phyloP scores from a whole-genome alignment of 2,329 filamentous ascomycete genomes.

The Didymellaceae sp. region DNA sequence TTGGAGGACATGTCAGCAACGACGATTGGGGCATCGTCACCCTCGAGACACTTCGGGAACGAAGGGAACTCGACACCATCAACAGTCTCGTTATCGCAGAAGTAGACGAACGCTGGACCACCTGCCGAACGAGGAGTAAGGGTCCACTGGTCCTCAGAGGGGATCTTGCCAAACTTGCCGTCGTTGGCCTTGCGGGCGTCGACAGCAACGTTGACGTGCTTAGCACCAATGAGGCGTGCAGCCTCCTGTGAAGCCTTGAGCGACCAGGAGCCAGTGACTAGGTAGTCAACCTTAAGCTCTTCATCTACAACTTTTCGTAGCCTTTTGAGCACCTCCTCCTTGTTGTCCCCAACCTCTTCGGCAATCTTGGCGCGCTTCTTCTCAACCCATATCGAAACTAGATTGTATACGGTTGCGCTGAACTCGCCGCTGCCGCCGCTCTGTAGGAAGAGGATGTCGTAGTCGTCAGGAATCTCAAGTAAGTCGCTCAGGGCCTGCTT shows the following conservation, averaged over 20 bases:
- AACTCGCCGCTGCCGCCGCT: conserved; percentile 87
- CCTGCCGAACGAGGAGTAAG: conserved; percentile 65
- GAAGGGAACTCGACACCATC: conserved; percentile 88
- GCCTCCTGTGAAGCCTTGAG: conserved; percentile 89
- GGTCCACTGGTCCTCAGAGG: conserved; percentile 77
- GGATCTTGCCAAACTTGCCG: conserved; percentile 87
- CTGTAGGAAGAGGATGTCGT: conserved; percentile 89
- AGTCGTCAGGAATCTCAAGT: conserved; percentile 83
- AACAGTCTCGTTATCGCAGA: conserved; percentile 92
- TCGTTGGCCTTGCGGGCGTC: conserved; percentile 69
- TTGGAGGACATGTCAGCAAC: conserved; percentile 95
- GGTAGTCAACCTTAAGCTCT: conserved; percentile 83
- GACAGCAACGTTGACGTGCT: conserved; percentile 79
- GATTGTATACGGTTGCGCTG: conserved; percentile 81
- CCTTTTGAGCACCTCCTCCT: conserved; percentile 64
- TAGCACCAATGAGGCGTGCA: conserved; percentile 73
- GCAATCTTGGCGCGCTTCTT: conserved; percentile 67
- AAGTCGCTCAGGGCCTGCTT: conserved; percentile 76
- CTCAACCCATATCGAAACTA: conserved; percentile 82
- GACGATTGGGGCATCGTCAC: conserved; percentile 72
- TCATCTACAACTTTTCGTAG: conserved; percentile 69
- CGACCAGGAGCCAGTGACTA: conserved; percentile 91
- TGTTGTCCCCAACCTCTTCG: conserved; percentile 61
- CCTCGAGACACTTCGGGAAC: conserved; percentile 71
- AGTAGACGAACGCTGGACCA: conserved; percentile 76